Percentiles rank a stretch among this genome's conserved stretches.
phyloP scores from a whole-genome alignment of 2,329 filamentous ascomycete species.

The Cadophora sp. region DNA sequence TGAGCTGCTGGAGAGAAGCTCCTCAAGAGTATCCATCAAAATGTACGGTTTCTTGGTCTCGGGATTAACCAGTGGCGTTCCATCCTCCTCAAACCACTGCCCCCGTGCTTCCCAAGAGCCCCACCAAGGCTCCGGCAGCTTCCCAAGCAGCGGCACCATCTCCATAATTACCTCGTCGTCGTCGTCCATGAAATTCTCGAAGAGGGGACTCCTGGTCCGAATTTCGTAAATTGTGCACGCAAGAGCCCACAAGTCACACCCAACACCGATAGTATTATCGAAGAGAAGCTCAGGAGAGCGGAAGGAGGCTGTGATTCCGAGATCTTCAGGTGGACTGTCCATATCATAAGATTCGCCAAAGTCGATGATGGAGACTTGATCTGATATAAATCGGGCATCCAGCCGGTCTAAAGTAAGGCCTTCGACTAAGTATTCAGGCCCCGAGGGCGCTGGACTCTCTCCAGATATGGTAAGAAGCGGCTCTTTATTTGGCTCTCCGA shows the following conservation, averaged over 20 bases:
- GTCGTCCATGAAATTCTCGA: slow-evolving; percentile 25
- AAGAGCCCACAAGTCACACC: slow-evolving; percentile 12
- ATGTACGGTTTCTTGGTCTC: slow-evolving; percentile 18
- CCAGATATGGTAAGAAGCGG: neutral
- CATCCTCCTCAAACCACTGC: slow-evolving; percentile 23
- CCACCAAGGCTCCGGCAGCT: slow-evolving; percentile 12
- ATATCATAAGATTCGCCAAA: slow-evolving; percentile 3
- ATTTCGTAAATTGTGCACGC: slow-evolving; percentile 28
- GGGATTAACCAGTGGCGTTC: slow-evolving; percentile 17
- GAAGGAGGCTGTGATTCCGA: neutral
- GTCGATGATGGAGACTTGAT: slow-evolving; percentile 5
- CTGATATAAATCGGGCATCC: slow-evolving; percentile 3
- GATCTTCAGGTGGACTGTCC: neutral
- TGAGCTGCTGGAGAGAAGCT: neutral
- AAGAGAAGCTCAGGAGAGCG: neutral
- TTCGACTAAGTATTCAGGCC: slow-evolving; percentile 2
- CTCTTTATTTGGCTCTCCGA: neutral
- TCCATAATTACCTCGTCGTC: slow-evolving; percentile 26
- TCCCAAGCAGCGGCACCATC: slow-evolving; percentile 28
- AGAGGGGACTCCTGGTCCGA: slow-evolving; percentile 20
- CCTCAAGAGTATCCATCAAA: neutral
- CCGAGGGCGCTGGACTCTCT: neutral
- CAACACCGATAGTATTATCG: neutral
- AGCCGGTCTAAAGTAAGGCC: neutral
- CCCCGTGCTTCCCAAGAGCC: slow-evolving; percentile 16